Conservation (phyloP, 2,329 filamentous ascomycete species). For the Xylaria hypoxylon region DNA sequence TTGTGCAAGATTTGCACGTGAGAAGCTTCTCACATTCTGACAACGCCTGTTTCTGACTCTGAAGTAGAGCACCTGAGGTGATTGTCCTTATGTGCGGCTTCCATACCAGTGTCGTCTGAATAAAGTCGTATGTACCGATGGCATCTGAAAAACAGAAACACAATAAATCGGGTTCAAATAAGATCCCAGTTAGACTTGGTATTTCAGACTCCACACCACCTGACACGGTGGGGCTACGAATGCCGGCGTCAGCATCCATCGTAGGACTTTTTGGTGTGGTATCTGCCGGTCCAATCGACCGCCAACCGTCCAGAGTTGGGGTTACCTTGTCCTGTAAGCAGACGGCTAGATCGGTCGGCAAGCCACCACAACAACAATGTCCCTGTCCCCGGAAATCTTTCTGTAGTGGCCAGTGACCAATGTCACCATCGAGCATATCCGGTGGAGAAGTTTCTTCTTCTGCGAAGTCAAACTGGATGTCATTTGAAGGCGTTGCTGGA, state of each 20-base stretch:
- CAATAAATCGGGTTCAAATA: background rate
- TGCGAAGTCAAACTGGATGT: background rate
- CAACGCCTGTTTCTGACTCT: constrained; percentile 1
- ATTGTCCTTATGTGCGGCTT: background rate
- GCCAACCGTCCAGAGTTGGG: background rate
- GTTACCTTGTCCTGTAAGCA: background rate
- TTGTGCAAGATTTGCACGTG: constrained; percentile 2
- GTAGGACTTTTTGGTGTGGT: background rate
- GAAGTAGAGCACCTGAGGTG: background rate
- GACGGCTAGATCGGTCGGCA: constrained; percentile 1
- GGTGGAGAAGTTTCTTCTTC: background rate
- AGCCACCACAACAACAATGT: background rate
- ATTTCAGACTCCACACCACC: background rate
- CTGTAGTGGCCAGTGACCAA: constrained; percentile 8
- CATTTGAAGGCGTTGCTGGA: background rate
- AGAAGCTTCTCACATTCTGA: constrained; percentile 12
- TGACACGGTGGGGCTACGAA: constrained; percentile 5
- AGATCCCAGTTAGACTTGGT: constrained; percentile 1
- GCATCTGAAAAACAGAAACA: constrained; percentile 5
- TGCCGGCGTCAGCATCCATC: constrained; percentile 1
- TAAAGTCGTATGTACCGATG: constrained; percentile 6
- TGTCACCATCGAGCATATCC: background rate
- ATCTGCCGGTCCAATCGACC: background rate
- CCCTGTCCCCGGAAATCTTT: constrained; percentile 8
- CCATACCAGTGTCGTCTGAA: constrained; percentile 14